Conservation (phyloP, 805 yeast species). For the Pichia insulana region DNA sequence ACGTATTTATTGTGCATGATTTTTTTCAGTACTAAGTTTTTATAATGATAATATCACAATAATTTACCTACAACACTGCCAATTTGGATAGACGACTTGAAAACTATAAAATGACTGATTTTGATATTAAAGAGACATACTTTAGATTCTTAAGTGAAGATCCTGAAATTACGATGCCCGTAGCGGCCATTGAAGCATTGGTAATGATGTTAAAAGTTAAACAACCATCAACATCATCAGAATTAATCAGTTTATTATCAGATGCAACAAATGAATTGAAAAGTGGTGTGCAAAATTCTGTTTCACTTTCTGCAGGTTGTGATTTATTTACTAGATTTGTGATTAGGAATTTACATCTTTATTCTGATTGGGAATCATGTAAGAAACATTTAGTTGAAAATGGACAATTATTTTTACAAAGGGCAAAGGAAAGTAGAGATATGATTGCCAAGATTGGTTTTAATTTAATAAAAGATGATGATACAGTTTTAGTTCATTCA, state of each 20-base stretch:
- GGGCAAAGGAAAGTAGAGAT: constrained; percentile 85
- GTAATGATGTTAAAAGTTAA: constrained; percentile 74
- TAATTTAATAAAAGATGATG: constrained; percentile 89
- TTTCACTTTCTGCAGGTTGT: constrained; percentile 94
- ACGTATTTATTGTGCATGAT: too few species aligned
- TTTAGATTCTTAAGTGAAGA: constrained; percentile 77
- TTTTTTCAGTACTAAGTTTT: background rate
- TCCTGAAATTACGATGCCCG: constrained; percentile 97
- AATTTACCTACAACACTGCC: too few species aligned
- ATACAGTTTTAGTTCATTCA: constrained; percentile 82
- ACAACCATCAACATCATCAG: constrained; percentile 91
- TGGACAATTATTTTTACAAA: constrained; percentile 81
- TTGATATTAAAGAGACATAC: constrained; percentile 79
- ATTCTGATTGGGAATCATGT: constrained; percentile 93
- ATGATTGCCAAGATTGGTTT: constrained; percentile 83
- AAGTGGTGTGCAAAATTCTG: constrained; percentile 76
- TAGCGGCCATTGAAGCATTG: constrained; percentile 93
- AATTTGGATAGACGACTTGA: too few species aligned
- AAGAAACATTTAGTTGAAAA: constrained; percentile 81
- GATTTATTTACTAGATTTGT: constrained; percentile 93
- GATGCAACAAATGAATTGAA: constrained; percentile 71
- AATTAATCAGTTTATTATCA: constrained; percentile 72
- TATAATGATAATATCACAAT: too few species aligned
- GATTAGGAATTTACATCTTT: constrained; percentile 75
- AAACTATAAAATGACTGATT: constrained; percentile 31